These are phyloP conservation scores for Tetrahymena elliotti DNA, from an alignment of 73 alveolate species.

Conservation along the genomic window DNA sequence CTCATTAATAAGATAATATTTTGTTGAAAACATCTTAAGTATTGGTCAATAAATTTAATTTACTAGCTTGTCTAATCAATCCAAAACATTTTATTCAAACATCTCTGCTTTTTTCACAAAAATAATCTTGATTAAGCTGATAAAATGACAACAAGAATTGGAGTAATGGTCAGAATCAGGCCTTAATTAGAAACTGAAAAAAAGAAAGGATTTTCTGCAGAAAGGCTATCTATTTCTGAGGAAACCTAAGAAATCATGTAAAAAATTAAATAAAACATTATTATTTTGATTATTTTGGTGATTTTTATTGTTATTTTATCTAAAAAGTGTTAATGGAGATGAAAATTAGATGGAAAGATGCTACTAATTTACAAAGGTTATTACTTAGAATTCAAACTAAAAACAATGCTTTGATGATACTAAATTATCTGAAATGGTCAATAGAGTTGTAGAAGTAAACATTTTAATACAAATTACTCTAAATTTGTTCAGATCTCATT, in stretches of 20 bases:
- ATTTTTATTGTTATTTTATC: neutral
- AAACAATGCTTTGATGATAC: constrained; percentile 55
- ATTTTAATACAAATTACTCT: neutral
- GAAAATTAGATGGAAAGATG: constrained; percentile 42
- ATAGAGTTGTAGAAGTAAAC: constrained; percentile 60
- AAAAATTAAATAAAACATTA: neutral
- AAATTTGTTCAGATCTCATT: neutral
- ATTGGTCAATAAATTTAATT: too few species aligned
- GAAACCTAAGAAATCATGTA: constrained; percentile 47
- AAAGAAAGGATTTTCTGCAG: constrained; percentile 18
- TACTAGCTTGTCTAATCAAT: neutral
- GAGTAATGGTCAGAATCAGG: constrained; percentile 63
- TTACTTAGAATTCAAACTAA: constrained; percentile 59
- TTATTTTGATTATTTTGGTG: too few species aligned
- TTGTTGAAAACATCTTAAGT: neutral
- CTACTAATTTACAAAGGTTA: constrained; percentile 67
- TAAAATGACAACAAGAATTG: constrained; percentile 6
- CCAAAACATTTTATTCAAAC: neutral
- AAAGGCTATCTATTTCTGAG: constrained; percentile 4
- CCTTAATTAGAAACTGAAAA: constrained; percentile 48
- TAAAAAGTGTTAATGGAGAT: neutral
- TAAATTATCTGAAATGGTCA: constrained; percentile 58
- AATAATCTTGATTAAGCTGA: neutral
- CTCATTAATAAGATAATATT: neutral
- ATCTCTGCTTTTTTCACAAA: neutral